Conservation (phyloP, 2,329 filamentous ascomycete genomes). For the Penicillium occitanis region DNA sequence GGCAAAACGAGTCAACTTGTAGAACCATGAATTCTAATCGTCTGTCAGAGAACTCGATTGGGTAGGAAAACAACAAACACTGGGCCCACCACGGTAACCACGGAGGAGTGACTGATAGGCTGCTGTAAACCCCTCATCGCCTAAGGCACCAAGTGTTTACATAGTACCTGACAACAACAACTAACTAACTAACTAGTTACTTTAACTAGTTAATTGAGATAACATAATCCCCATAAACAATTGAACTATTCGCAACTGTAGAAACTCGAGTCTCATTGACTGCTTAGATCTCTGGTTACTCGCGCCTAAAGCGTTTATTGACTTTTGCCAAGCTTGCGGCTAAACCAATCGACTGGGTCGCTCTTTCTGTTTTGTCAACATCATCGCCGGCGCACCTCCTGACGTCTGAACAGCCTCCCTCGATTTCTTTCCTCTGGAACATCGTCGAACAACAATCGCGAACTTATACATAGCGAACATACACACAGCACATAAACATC, state of each 20-base stretch:
- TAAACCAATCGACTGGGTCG: conserved; percentile 2
- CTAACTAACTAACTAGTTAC: too few relatives aligned
- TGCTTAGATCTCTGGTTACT: not conserved
- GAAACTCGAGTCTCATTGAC: not conserved
- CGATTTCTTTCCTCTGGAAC: not conserved
- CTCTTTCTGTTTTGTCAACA: not conserved
- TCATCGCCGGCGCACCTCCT: not conserved
- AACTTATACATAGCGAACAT: not conserved
- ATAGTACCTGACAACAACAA: not conserved
- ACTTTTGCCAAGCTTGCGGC: conserved; percentile 16
- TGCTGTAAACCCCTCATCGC: conserved; percentile 6
- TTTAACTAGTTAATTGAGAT: not conserved
- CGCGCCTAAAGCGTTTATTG: conserved; percentile 1
- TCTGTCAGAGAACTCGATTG: not conserved
- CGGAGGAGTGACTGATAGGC: not conserved
- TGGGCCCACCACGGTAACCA: not conserved
- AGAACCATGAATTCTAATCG: not conserved
- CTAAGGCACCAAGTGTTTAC: not conserved
- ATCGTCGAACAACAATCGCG: not conserved
- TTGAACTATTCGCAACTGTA: not conserved
- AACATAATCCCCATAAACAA: not conserved
- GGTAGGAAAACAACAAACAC: conserved; percentile 17
- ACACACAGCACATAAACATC: not conserved
- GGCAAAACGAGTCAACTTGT: not conserved
- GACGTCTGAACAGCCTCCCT: conserved; percentile 3